Evolutionary conservation across 768 basidiomycete species (phyloP).

Genomic region (Boletus sp.): DNA sequence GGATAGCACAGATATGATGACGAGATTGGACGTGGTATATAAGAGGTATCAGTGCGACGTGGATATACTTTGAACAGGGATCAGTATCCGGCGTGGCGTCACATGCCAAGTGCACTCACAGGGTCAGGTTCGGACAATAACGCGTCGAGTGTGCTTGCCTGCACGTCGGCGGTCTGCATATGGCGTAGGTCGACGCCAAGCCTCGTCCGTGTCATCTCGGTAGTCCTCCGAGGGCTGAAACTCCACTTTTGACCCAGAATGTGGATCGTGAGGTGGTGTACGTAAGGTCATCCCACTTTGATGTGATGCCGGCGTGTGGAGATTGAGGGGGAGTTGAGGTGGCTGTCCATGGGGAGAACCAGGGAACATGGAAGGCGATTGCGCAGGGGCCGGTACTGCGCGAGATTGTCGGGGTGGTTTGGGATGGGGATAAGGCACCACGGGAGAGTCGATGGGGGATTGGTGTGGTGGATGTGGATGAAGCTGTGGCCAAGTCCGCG

Average conservation of each 20-base stretch:
- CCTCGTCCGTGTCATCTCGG: conserved; percentile 60
- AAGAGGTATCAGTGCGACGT: conserved; percentile 21
- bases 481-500: conserved; percentile 33
- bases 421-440: conserved; percentile 36
- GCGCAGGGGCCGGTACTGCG: conserved; percentile 22
- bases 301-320: conserved; percentile 29
- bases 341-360: conserved; percentile 33
- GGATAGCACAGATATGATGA: conserved; percentile 21
- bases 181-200: conserved; percentile 72
- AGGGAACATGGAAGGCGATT: conserved; percentile 29
- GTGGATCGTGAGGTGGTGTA: conserved; percentile 48
- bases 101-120: neutral
- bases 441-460: conserved; percentile 27
- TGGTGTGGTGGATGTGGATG: conserved; percentile 31
- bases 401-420: conserved; percentile 33
- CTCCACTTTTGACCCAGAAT: conserved; percentile 31
- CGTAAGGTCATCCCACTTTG: conserved; percentile 34
- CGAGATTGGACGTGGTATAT: conserved; percentile 19
- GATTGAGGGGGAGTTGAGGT: conserved; percentile 35
- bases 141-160: conserved; percentile 76
- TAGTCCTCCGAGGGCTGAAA: conserved; percentile 45
- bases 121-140: conserved; percentile 50
- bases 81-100: neutral
- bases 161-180: conserved; percentile 73
- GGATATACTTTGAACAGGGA: conserved; percentile 1